Conservation (phyloP, 768 basidiomycete genomes). For the Tephrocybe rancida region DNA sequence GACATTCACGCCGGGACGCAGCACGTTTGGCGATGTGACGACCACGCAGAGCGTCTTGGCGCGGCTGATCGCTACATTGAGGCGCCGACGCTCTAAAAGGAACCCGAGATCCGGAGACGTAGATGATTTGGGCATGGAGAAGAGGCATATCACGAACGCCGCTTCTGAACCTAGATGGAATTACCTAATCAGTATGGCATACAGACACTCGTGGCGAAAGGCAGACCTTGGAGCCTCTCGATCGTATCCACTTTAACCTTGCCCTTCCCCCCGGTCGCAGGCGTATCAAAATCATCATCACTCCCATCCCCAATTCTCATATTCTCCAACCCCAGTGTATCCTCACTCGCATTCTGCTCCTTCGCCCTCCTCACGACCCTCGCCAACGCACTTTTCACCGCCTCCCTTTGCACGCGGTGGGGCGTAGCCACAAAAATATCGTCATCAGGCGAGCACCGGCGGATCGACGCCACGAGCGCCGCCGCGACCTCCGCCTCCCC, state of each 20-base stretch:
- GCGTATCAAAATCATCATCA: neutral
- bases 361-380: neutral
- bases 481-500: conserved; percentile 51
- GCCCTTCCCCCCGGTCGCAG: conserved; percentile 2
- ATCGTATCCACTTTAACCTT: conserved; percentile 50
- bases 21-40: conserved; percentile 44
- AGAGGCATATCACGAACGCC: conserved; percentile 53
- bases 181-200: neutral
- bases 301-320: conserved; percentile 16
- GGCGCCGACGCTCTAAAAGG: conserved; percentile 46
- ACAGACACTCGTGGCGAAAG: neutral
- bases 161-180: conserved; percentile 49
- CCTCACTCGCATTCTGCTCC: neutral
- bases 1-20: conserved; percentile 45
- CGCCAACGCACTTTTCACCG: conserved; percentile 44
- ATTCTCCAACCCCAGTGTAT: conserved; percentile 5
- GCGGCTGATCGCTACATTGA: conserved; percentile 57
- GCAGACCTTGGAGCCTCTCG: conserved; percentile 50
- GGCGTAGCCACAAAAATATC: conserved; percentile 55
- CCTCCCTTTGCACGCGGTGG: conserved; percentile 53
- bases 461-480: conserved; percentile 39
- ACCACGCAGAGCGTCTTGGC: conserved; percentile 53
- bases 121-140: conserved; percentile 43
- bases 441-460: conserved; percentile 38
- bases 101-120: conserved; percentile 38